These are phyloP conservation scores for Bombardia bombarda DNA, from an alignment of 495 filamentous ascomycete species.

Conservation along the genomic window DNA sequence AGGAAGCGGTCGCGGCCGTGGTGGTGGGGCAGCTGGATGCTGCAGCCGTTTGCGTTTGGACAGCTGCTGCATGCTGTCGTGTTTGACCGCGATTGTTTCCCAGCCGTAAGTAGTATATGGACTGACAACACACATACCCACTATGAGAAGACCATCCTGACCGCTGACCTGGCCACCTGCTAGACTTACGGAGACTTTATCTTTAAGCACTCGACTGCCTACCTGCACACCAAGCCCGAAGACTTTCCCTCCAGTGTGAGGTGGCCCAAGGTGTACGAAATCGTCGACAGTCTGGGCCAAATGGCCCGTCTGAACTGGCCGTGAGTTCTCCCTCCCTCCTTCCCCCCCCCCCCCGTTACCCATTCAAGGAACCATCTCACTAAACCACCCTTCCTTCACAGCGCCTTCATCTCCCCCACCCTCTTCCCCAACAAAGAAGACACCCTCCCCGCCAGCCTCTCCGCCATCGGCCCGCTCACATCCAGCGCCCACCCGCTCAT, in stretches of 20 bases:
- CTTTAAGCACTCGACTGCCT: slow-evolving; percentile 63
- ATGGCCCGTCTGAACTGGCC: slow-evolving; percentile 82
- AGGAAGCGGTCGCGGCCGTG: slow-evolving; percentile 47
- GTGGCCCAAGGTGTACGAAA: slow-evolving; percentile 70
- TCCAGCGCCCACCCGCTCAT: slow-evolving; percentile 80
- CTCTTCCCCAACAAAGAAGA: slow-evolving; percentile 64
- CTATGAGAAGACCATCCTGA: too few relatives aligned
- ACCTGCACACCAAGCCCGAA: slow-evolving; percentile 66
- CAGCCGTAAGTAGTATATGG: slow-evolving; percentile 35
- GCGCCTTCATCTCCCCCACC: slow-evolving; percentile 70
- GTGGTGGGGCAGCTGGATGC: slow-evolving; percentile 96
- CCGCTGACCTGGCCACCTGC: too few relatives aligned
- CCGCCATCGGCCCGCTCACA: slow-evolving; percentile 67
- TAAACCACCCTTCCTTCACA: slow-evolving; percentile 32
- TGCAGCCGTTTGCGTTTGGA: slow-evolving; percentile 86
- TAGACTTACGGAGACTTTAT: slow-evolving; percentile 65
- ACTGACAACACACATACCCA: too few relatives aligned
- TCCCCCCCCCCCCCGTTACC: neutral
- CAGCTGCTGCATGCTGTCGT: slow-evolving; percentile 88
- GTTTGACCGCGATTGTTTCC: slow-evolving; percentile 87
- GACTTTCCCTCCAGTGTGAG: slow-evolving; percentile 54
- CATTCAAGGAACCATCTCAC: slow-evolving; percentile 3
- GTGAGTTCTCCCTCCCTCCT: slow-evolving; percentile 39
- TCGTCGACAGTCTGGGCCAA: slow-evolving; percentile 71
- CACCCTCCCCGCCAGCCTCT: slow-evolving; percentile 57